Evolutionary conservation across 805 yeast genomes (phyloP).

Genomic region (Saccharomycopsis microspora): DNA sequence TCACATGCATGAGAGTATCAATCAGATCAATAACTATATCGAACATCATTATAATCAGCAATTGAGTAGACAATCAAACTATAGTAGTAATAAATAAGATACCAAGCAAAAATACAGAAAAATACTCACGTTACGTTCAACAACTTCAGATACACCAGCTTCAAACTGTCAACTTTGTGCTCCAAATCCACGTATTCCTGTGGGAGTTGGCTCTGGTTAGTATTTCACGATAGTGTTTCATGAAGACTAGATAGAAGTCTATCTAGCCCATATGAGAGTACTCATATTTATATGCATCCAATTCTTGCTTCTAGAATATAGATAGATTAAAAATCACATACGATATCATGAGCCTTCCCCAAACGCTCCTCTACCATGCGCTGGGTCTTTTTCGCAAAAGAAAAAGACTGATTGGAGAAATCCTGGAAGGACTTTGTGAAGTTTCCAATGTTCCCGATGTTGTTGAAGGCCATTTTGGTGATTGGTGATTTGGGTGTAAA

Average conservation of each 20-base stretch:
- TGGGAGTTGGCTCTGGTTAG: slow-evolving; percentile 53
- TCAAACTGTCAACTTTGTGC: slow-evolving; percentile 59
- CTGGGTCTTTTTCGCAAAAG: slow-evolving; percentile 70
- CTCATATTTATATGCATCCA: no score
- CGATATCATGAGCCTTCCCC: slow-evolving; percentile 69
- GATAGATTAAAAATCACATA: slow-evolving; percentile 1
- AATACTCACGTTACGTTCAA: slow-evolving; percentile 32
- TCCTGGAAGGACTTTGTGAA: slow-evolving; percentile 16
- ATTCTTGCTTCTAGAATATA: no score
- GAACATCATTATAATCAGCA: not conserved
- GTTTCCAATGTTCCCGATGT: slow-evolving; percentile 9
- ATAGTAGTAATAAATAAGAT: not conserved
- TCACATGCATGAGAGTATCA: no score
- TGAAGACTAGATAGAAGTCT: not conserved
- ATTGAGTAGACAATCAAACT: not conserved
- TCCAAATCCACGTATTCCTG: slow-evolving; percentile 71
- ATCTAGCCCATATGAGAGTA: not conserved
- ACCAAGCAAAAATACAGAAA: not conserved
- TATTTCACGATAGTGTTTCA: slow-evolving; percentile 1
- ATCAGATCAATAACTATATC: not conserved
- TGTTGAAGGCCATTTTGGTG: slow-evolving; percentile 6
- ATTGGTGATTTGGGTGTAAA: not conserved
- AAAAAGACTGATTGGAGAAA: slow-evolving; percentile 25
- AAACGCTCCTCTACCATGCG: slow-evolving; percentile 69
- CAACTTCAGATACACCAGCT: slow-evolving; percentile 50